Base-by-base conservation (phyloP, 805 yeast genomes). In the Blastobotrys robertii region DNA sequence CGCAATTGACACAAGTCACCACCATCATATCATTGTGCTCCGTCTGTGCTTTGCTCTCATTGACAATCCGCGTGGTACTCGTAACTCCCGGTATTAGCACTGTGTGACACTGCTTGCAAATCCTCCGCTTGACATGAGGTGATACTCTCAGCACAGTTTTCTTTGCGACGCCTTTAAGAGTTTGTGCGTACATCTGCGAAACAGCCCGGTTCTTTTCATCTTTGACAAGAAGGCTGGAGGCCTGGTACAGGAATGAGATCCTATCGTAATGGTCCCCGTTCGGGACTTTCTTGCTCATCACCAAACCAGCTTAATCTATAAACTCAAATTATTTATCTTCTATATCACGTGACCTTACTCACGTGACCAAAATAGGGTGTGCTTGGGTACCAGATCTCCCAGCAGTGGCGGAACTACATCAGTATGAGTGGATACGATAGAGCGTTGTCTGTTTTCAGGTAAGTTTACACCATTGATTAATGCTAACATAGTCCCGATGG, bases 341-440 rank as follows among this genome's bases (percentile, higher is more conserved):
- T 9, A 12, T 32, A 5, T 16, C 12, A 16, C 37, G 16, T 12
- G 22, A 12, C n/a, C n/a, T n/a, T 12, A 15, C 28, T 12, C 28
- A 15, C 11, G 37, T 9, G 37, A 34, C 16, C 16, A 33, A 34
- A 15, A 10, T 28, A 30, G 32, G 3, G 32, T 30, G 32, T 30
- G 8, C 6, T 33, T 33, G n/a, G n/a, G n/a, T n/a, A n/a, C n/a
- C n/a, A n/a, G n/a, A 12, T 33, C 16, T 12, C 36, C 36, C 11
- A 13, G 12, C 12, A 37, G 25, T 37, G n/a, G 39, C 19, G 15
- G n/a, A 10, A 29, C 13, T 36, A 38, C n/a, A 35, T 15, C 33
- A 57, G 12, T 37, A 90, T 90, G 98, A 85, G 96, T 74, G 97
- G 98, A 50, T 90, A 90, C 95, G 98, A 90, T 67, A 79, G 97